Evolutionary conservation across 2,329 filamentous ascomycete genomes (phyloP), one percentile per base, ranked within the genome.

Genomic region (Fusarium penzigii): DNA sequence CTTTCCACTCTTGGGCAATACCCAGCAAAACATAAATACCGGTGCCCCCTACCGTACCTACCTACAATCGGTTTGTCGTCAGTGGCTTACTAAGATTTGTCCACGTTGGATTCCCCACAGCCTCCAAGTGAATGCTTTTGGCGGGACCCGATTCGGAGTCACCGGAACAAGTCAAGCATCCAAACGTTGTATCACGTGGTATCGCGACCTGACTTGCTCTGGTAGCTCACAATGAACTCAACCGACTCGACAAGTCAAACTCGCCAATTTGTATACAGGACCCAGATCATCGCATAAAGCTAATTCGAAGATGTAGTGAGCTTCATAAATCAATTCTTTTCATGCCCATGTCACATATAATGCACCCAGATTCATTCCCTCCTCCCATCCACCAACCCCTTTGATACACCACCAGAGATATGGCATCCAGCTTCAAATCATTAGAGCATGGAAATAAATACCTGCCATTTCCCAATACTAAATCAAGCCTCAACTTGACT

Each of bases 371-470:
- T 12, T 12, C 9, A 11, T 36, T 14, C 32, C 32, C 32, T 14
- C 13, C 32, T 11, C 10, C 11, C 29, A 6, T 32, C 29, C 29
- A 6, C 29, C 11, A 11, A 6, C 29, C 17, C 48, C 48, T 46
- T 60, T 17, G 48, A 47, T 46, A 51, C 57, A 44, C 52, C 49
- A 46, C 39, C 51, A 48, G 46, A 44, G 57, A 60, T 52, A 59
- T 53, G 59, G 57, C 61, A 60, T 55, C 59, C 59, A 57, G 55
- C 62, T 63, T 63, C 61, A 64, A 55, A 48, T 63, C 61, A 64
- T 64, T 64, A 64, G 59, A 64, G 61, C 59, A 58, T 64, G 59
- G 62, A 53, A 57, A 49, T n/a, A n/a, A n/a, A 32, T 54, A 50
- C 17, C 50, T 53, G 55, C 57, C 54, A 53, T 59, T 51, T 63